Evolutionary conservation across 192 early-diverging fungal species (phyloP), one percentile per base, ranked within the genome.

Genomic region (Podila epigama): DNA sequence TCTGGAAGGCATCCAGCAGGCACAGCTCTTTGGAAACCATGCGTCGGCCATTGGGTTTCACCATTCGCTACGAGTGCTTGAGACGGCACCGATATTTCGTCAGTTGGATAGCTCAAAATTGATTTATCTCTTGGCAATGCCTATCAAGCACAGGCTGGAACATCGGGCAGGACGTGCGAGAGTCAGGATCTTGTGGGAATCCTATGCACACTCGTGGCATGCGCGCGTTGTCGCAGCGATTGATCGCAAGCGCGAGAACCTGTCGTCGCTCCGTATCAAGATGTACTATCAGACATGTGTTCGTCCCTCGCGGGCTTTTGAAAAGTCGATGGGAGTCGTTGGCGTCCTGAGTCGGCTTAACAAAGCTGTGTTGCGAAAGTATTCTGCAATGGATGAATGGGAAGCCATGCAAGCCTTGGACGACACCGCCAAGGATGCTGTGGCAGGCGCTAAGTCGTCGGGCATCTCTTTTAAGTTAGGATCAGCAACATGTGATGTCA

Each of bases 261-360:
- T 80, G 11, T 80, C 78, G 6, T 62, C 69, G 1, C 58, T 80
- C 2, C 51, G 78, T 10, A 58, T 80, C 54, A 70, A 71, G 35
- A 80, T 80, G 78, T 80, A 71, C 44, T 80, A 80, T 39, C 51
- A 62, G 15, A 71, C 78, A 0, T 70, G 69, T 27, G 69, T 80
- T n/a, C 58, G 78, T 13, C 67, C 69, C 2, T 80, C 78, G 5
- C 60, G 65, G 0, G 42, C 65, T 20, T 71, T 80, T 27, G 78
- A 80, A 18, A 66, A 67, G 37, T 80, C 78, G 1, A 31, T 68
- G 2, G 60, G 60, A 13, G 55, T 77, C 25, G 39, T 77, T 28
- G 41, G 32, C 10, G 31, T 44, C 2, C 66, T 77, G 3, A 67
- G 73, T 33, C 59, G 66, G 22, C 32, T 68, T 48, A 77, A 77